Evolutionary conservation across 495 filamentous ascomycete species (phyloP), one percentile per base, ranked within the genome.

Genomic region (Elasticomyces elasticus): DNA sequence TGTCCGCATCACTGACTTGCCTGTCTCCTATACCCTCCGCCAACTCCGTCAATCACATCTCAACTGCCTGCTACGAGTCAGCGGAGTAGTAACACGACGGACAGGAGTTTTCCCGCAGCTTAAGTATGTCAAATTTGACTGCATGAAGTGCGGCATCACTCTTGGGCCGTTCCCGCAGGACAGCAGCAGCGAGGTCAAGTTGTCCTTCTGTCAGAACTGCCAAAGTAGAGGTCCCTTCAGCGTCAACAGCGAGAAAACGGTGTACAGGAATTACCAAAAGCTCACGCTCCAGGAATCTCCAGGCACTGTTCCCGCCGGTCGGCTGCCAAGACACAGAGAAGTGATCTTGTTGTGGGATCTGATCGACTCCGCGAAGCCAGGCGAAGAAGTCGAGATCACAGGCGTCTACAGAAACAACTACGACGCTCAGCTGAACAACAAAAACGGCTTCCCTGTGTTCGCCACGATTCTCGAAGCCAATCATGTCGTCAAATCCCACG

Each of bases 191-290:
- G 94, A 99, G 70, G 90, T 99, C 65, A 90, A 89, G 70, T 88
- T 99, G 64, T 84, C 85, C 0, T 97, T 85, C 75, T 99, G 94
- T 68, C 91, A 96, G 66, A 94, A 90, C 68, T 99, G 94, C 69
- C 94, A 97, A 72, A 94, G 87, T 33, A 82, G 86, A 40, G 94
- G 94, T 5, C 94, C 94, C 1, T 99, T 99, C 69, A 94, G 85
- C 7, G 75, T 99, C 58, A 96, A 96, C 72, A 87, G 88, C 1
- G 92, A 99, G 70, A 90, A 95, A 76, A 99, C 94, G 0, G 85
- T 99, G n/a, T 99, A 97, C 73, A 83, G 94, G 46, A 99, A 99
- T 68, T 99, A 94, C 73, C 94, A 99, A 66, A 97, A 95, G 63
- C 73, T 99, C 64, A 99, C 92, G 1, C 78, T 99, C 10, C 94